Conservation (phyloP, 2,329 filamentous ascomycete species). For the Ophiostoma himal-ulmi region DNA sequence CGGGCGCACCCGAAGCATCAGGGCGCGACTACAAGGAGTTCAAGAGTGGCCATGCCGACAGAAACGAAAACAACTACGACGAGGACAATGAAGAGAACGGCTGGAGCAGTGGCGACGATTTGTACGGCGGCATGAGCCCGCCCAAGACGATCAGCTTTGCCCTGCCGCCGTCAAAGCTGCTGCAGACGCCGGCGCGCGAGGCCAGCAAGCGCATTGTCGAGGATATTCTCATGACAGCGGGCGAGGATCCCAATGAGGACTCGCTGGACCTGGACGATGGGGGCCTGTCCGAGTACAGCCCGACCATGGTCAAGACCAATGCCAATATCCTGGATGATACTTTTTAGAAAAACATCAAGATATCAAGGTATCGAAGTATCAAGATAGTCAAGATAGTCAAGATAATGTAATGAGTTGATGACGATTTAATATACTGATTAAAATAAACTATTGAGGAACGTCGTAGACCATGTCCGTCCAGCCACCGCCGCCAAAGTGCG, state of each 20-base stretch:
- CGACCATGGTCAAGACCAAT: constrained; percentile 60
- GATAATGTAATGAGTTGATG: constrained; percentile 1
- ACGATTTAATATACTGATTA: background rate
- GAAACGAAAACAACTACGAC: background rate
- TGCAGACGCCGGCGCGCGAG: constrained; percentile 80
- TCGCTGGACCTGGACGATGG: constrained; percentile 40
- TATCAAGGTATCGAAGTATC: background rate
- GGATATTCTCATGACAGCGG: constrained; percentile 70
- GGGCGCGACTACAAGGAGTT: background rate
- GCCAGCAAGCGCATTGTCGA: constrained; percentile 77
- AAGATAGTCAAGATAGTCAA: background rate
- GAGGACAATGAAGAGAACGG: constrained; percentile 43
- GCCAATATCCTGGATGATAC: constrained; percentile 57
- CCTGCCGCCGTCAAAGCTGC: constrained; percentile 65
- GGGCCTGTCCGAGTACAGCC: constrained; percentile 48
- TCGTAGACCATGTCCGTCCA: constrained; percentile 65
- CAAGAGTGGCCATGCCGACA: background rate
- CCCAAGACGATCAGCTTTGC: constrained; percentile 91
- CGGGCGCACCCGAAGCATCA: background rate
- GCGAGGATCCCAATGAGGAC: constrained; percentile 43
- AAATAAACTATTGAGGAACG: background rate
- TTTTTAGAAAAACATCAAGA: constrained; percentile 39
- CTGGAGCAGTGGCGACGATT: constrained; percentile 69
- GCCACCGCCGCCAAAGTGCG: constrained; percentile 67
- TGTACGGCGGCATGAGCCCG: constrained; percentile 72